Evolutionary conservation across 495 filamentous ascomycete species (phyloP).

Genomic region (Penicillium manginii): DNA sequence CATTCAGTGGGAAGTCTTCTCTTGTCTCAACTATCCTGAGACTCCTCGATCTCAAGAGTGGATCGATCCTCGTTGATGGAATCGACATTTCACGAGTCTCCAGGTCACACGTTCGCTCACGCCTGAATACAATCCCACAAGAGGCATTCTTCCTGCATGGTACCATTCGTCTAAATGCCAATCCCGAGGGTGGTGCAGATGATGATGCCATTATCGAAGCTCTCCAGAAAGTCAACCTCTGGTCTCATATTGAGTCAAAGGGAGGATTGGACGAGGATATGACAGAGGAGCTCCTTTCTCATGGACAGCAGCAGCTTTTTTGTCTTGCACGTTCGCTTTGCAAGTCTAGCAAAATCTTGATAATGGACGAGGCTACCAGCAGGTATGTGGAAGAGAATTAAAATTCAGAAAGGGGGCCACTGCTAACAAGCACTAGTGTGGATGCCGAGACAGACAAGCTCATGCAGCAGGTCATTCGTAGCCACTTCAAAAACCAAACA

Average conservation of each 20-base stretch:
- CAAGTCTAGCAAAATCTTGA: constrained; percentile 34
- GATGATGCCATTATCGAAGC: constrained; percentile 44
- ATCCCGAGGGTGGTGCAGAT: constrained; percentile 33
- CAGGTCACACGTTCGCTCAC: constrained; percentile 30
- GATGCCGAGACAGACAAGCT: constrained; percentile 36
- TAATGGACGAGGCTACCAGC: constrained; percentile 56
- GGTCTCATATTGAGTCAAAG: constrained; percentile 38
- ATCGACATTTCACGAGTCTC: constrained; percentile 44
- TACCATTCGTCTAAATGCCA: constrained; percentile 49
- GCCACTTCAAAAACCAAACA: constrained; percentile 33
- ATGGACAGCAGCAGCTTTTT: constrained; percentile 54
- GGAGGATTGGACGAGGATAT: constrained; percentile 46
- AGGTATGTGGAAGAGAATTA: constrained; percentile 16
- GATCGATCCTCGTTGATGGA: constrained; percentile 50
- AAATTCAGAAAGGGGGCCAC: background rate
- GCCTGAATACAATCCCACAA: constrained; percentile 50
- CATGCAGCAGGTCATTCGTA: constrained; percentile 37
- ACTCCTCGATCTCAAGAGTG: constrained; percentile 36
- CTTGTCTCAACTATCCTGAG: constrained; percentile 46
- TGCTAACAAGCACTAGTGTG: constrained; percentile 25
- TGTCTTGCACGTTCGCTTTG: constrained; percentile 47
- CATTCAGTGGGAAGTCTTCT: constrained; percentile 45
- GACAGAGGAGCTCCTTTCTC: constrained; percentile 38
- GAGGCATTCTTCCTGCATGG: constrained; percentile 52
- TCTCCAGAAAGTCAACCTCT: constrained; percentile 42